Evolutionary conservation across 164 flowering plant species (phyloP), one percentile per base, ranked within the genome.

Genomic region (Platanus orientalis): DNA sequence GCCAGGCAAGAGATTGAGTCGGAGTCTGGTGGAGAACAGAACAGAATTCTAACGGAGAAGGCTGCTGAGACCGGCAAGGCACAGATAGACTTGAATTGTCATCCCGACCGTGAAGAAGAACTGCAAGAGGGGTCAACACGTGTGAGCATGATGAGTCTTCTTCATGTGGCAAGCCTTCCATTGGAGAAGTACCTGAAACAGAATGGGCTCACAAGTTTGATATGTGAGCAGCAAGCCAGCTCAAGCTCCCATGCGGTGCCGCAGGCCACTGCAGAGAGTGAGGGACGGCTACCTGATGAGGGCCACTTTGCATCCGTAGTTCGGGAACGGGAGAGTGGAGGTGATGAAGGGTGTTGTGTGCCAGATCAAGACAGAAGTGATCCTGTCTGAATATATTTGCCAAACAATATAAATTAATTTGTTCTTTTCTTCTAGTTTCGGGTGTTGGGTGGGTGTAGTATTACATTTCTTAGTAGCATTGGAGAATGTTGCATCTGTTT

Each of bases 161-260:
- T 89, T 42, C 82, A 82, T 65, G 88, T 75, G 60, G 96, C 97
- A 4, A 83, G 67, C 72, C 83, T 69, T 50, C 94, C 96, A 11
- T 54, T 92, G 68, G 94, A 92, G 51, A 75, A 75, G 2, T 89
- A 92, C 67, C 58, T 92, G 66, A 89, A 83, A 74, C 88, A 86
- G 69, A 85, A 83, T 64, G 94, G 89, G 57, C 81, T 89, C 34
- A 59, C 82, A 3, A 87, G 93, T 75, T 83, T 91, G 78, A 63
- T 67, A 23, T 54, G 78, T 56, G 88, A 83, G 63, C 82, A 79
- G 24, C 87, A 75, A 61, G 71, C 76, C 26, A 76, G 73, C 60
- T 73, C 84, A 19, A 71, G 79, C 45, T 76, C 81, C 13, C 76
- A 74, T 39, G 73, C 52, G 14, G 67, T 69, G 19, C 70, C 76